Conservation (phyloP, 371 early-diverging fungal species). For the Dipsacomyces acuminosporus region DNA sequence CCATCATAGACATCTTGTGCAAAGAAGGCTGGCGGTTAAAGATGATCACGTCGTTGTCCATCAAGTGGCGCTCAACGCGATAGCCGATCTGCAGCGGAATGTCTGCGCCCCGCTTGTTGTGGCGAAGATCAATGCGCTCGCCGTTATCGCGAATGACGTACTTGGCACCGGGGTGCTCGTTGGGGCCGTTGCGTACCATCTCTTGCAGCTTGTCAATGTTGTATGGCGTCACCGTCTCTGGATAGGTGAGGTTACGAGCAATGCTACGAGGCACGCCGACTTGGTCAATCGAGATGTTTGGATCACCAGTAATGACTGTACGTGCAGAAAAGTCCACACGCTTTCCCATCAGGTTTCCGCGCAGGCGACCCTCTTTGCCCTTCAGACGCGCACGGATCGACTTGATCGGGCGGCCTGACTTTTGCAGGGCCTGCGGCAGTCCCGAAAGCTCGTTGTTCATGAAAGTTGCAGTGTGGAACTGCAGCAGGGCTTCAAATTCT, state of each 20-base stretch:
- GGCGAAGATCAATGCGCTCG: constrained; percentile 94
- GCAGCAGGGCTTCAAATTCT: constrained; percentile 94
- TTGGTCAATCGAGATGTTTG: constrained; percentile 96
- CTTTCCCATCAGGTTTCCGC: constrained; percentile 99
- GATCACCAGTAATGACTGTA: constrained; percentile 99
- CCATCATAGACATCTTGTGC: constrained; percentile 99
- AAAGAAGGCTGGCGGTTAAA: constrained; percentile 99
- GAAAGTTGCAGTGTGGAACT: constrained; percentile 98
- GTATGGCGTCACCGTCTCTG: constrained; percentile 98
- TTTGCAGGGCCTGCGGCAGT: constrained; percentile 95
- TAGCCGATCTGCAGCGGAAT: constrained; percentile 91
- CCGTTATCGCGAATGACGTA: constrained; percentile 98
- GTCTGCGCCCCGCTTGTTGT: constrained; percentile 83
- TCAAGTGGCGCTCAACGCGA: constrained; percentile 96
- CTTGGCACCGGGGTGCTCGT: constrained; percentile 98
- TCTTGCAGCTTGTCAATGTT: constrained; percentile 90
- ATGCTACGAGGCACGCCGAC: constrained; percentile 99
- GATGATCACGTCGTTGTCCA: constrained; percentile 96
- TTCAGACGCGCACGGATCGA: constrained; percentile 97
- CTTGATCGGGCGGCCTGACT: constrained; percentile 96
- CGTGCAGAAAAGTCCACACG: constrained; percentile 99
- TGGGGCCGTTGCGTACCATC: constrained; percentile 94
- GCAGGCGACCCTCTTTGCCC: constrained; percentile 99
- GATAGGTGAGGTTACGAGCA: constrained; percentile 97
- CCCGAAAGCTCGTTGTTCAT: constrained; percentile 99